Evolutionary conservation across 768 basidiomycete genomes (phyloP), one percentile per base, ranked within the genome.

Genomic region (Boletus sensibilis): DNA sequence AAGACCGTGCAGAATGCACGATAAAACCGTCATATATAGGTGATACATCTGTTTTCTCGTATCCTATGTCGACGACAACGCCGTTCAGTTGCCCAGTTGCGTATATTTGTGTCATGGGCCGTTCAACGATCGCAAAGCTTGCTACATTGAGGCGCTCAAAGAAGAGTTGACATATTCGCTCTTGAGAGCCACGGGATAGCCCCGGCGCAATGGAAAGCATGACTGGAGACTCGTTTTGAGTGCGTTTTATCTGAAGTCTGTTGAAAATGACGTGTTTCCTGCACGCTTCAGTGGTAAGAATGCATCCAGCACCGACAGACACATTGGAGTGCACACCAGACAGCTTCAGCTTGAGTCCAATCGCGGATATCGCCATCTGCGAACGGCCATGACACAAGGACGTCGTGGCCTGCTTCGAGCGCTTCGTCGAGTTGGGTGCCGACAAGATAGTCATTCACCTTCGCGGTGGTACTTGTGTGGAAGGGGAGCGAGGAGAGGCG

Each of bases 81-180:
- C 92, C 92, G 52, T 74, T 83, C 55, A 90, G 78, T 53, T 78
- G 78, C 61, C 86, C 87, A 16, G 82, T 82, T 21, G 92, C 84
- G 71, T 91, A 95, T 42, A 95, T 75, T 62, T 94, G 90, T 10
- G 90, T 83, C 71, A 94, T 81, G 21, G 94, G 88, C 1, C 92
- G 89, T 54, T 94, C 88, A 48, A 94, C 76, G 61, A 94, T 78
- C 52, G 82, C 81, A 60, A 95, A 83, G 16, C 86, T 90, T 10
- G 94, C 87, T 27, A 89, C 87, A 67, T 94, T 94, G 81, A 95
- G 91, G 25, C 90, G 87, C 68, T 96, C 94, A 64, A 97, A 97
- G 74, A 95, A 92, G 38, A 91, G 79, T 65, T 89, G 92, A 63
- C 87, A 88, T 63, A 88, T 80, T 42, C 79, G 79, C 68, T 94